phyloP scores from a whole-genome alignment of 148 eudicot species.

The Rhododendron mucronatum region DNA sequence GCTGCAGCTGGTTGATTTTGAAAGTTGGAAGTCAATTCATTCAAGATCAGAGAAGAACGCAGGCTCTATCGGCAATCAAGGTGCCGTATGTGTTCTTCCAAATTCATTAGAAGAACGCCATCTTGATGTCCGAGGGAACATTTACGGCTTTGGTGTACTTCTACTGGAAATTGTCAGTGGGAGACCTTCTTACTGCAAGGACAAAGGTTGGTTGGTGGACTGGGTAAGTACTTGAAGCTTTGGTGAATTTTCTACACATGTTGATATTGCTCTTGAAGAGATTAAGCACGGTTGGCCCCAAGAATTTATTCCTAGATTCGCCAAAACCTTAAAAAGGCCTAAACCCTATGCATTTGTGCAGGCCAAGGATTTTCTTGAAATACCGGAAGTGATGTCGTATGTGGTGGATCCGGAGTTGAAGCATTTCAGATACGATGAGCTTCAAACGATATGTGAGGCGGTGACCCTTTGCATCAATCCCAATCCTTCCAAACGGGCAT shows the following conservation, averaged over 20 bases:
- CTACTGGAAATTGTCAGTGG: constrained; percentile 87
- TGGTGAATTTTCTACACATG: neutral
- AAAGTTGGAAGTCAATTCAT: constrained; percentile 83
- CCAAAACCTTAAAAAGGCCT: neutral
- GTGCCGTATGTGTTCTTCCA: constrained; percentile 67
- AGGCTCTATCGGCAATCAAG: constrained; percentile 57
- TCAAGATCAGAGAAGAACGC: constrained; percentile 84
- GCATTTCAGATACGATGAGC: constrained; percentile 65
- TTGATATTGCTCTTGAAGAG: neutral
- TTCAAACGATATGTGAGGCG: constrained; percentile 60
- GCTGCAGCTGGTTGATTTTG: constrained; percentile 93
- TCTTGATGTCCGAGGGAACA: constrained; percentile 64
- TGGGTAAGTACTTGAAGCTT: constrained; percentile 53
- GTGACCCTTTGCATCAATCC: constrained; percentile 52
- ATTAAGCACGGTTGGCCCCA: neutral
- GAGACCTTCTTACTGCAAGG: constrained; percentile 63
- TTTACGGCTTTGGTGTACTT: constrained; percentile 73
- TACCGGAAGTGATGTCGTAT: constrained; percentile 56
- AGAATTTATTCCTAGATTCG: neutral
- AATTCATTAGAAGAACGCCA: constrained; percentile 60
- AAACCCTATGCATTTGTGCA: constrained; percentile 15
- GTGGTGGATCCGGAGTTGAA: constrained; percentile 78
- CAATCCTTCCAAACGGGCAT: constrained; percentile 36
- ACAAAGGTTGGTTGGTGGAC: constrained; percentile 68
- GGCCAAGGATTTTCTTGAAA: constrained; percentile 79